Evolutionary conservation across 768 basidiomycete species (phyloP), one percentile per base, ranked within the genome.

Genomic region (Suillus subalutaceus): DNA sequence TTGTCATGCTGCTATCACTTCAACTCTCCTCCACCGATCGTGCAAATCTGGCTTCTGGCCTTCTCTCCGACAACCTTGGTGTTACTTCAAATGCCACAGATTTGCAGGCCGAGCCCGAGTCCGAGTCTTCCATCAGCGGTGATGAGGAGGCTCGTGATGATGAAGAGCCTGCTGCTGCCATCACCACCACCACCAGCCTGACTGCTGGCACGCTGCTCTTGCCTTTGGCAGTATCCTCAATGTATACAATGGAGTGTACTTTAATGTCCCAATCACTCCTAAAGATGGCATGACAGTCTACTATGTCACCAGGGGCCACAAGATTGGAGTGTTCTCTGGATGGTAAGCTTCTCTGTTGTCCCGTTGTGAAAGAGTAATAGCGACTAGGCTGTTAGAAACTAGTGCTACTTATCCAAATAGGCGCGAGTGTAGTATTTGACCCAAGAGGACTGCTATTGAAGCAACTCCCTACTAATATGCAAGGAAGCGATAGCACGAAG

Each of bases 331-430:
- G 48, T 50, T 50, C 48, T 50, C n/a, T 26, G 48, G 23, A 26
- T 50, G 48, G 48, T 50, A 50, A 26, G 48, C n/a, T 48, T 48
- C 46, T 50, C 48, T 50, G 23, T 50, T 50, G 48, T 26, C 46
- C 3, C 10, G 1, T 50, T n/a, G n/a, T n/a, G n/a, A n/a, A n/a
- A n/a, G n/a, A n/a, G n/a, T n/a, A n/a, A n/a, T n/a, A n/a, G n/a
- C n/a, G n/a, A n/a, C n/a, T n/a, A n/a, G n/a, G n/a, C n/a, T n/a
- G n/a, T n/a, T n/a, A n/a, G n/a, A n/a, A n/a, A n/a, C n/a, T n/a
- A n/a, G n/a, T n/a, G n/a, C n/a, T n/a, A n/a, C n/a, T n/a, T n/a
- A n/a, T n/a, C n/a, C n/a, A n/a, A n/a, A n/a, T n/a, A n/a, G n/a
- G n/a, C n/a, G n/a, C n/a, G n/a, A n/a, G n/a, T n/a, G n/a, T n/a